These are phyloP conservation scores for Zizania palustris DNA, from an alignment of 202 grass and related monocot species.

Conservation along the genomic window DNA sequence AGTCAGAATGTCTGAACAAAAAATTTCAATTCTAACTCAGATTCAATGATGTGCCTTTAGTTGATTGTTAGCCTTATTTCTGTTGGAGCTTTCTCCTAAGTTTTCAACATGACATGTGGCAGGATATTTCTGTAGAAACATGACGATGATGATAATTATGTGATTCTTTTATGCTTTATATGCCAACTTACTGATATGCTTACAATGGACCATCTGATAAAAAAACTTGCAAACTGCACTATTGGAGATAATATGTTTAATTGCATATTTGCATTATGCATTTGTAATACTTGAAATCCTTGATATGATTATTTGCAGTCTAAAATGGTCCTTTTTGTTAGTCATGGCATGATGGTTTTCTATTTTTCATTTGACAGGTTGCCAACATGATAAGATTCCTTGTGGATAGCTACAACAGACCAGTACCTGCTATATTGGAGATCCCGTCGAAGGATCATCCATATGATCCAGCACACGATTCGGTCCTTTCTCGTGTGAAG, in stretches of 20 bases:
- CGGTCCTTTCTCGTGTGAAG: conserved; percentile 87
- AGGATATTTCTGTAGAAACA: not conserved
- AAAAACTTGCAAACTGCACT: too few relatives aligned
- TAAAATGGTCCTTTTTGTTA: not conserved
- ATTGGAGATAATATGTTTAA: not conserved
- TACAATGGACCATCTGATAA: too few relatives aligned
- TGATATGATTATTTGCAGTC: not conserved
- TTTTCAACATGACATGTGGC: not conserved
- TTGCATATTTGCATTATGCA: not conserved
- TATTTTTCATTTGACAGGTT: conserved; percentile 51
- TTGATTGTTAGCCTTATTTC: not conserved
- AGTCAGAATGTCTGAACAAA: not conserved
- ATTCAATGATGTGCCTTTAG: not conserved
- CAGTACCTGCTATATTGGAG: conserved; percentile 86
- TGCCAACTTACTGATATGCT: not conserved
- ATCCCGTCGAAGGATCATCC: conserved; percentile 98
- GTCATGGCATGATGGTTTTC: not conserved
- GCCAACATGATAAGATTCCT: conserved; percentile 92
- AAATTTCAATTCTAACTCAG: not conserved
- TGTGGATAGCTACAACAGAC: conserved; percentile 92
- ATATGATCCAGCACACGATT: conserved; percentile 77
- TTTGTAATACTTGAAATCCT: not conserved
- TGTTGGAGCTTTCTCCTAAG: not conserved
- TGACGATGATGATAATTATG: not conserved
- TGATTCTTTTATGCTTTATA: not conserved